A percentile compares a stretch with the other conserved stretches of the same genome.
Conservation (phyloP, 2,329 filamentous ascomycete genomes). For the Microcyclospora pomicola region DNA sequence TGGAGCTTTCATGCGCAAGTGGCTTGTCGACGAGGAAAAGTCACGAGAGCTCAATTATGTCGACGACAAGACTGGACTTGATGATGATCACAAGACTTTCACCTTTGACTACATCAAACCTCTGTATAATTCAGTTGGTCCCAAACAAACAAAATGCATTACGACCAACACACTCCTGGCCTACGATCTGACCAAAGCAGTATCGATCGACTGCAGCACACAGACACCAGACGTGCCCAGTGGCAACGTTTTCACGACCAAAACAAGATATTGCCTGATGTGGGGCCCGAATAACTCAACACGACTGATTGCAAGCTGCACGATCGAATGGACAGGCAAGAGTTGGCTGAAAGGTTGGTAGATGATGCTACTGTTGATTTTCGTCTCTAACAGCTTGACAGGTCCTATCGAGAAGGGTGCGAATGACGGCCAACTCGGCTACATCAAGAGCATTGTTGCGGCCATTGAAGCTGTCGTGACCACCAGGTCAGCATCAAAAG, state of each 20-base stretch:
- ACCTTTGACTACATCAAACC: conserved; percentile 87
- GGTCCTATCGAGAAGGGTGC: conserved; percentile 93
- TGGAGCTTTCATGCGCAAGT: conserved; percentile 69
- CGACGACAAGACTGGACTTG: conserved; percentile 61
- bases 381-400: conserved; percentile 26
- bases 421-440: conserved; percentile 73
- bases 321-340: conserved; percentile 92
- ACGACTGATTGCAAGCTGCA: conserved; percentile 72
- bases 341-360: conserved; percentile 85
- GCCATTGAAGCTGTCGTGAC: conserved; percentile 60
- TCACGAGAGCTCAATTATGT: conserved; percentile 77
- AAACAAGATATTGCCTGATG: conserved; percentile 86
- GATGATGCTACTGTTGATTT: background rate
- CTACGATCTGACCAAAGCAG: conserved; percentile 73
- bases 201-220: conserved; percentile 69
- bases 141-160: conserved; percentile 88
- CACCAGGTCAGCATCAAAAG: conserved; percentile 43
- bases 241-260: conserved; percentile 79
- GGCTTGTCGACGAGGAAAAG: conserved; percentile 76
- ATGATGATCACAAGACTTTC: conserved; percentile 56
- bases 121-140: conserved; percentile 68
- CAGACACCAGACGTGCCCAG: conserved; percentile 91
- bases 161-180: conserved; percentile 73
- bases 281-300: conserved; percentile 85
- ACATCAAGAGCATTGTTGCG: conserved; percentile 66